Evolutionary conservation across 2,329 filamentous ascomycete species (phyloP).

Genomic region (Xylariaceae sp.): DNA sequence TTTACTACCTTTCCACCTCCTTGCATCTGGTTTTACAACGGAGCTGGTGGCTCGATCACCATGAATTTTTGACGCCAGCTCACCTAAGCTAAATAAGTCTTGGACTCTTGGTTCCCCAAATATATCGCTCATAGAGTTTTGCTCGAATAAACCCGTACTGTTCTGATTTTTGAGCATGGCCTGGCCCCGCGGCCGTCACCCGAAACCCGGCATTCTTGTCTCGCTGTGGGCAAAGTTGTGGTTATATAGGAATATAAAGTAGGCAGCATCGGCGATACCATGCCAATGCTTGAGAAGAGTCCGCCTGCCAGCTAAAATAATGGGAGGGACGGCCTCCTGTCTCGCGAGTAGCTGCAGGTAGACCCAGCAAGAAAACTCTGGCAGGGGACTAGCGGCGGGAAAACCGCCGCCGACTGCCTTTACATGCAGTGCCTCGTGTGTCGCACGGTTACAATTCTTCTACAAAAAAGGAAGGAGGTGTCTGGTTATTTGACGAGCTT

Average conservation of each 20-base stretch:
- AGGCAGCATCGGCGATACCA: conserved; percentile 29
- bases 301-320: conserved; percentile 30
- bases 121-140: too few species aligned
- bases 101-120: too few species aligned
- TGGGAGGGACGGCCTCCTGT: conserved; percentile 23
- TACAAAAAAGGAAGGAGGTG: background rate
- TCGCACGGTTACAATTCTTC: conserved; percentile 2
- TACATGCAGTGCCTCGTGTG: conserved; percentile 9
- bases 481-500: background rate
- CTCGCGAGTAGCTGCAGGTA: conserved; percentile 36
- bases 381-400: conserved; percentile 25
- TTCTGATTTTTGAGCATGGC: too few species aligned
- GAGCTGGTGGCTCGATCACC: too few species aligned
- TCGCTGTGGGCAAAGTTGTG: conserved; percentile 27
- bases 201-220: conserved; percentile 31
- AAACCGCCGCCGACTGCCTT: conserved; percentile 17
- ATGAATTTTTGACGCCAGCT: too few species aligned
- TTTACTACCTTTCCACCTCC: too few species aligned
- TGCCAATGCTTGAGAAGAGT: conserved; percentile 28
- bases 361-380: conserved; percentile 26
- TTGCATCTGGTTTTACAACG: too few species aligned
- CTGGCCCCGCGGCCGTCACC: conserved; percentile 28
- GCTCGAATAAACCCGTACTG: too few species aligned
- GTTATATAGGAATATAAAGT: conserved; percentile 33
- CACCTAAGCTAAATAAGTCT: too few species aligned